A percentile compares a stretch with the other conserved stretches of the same genome.
phyloP scores from a whole-genome alignment of 106 monocot species.

The Dioscorea zingiberensis region DNA sequence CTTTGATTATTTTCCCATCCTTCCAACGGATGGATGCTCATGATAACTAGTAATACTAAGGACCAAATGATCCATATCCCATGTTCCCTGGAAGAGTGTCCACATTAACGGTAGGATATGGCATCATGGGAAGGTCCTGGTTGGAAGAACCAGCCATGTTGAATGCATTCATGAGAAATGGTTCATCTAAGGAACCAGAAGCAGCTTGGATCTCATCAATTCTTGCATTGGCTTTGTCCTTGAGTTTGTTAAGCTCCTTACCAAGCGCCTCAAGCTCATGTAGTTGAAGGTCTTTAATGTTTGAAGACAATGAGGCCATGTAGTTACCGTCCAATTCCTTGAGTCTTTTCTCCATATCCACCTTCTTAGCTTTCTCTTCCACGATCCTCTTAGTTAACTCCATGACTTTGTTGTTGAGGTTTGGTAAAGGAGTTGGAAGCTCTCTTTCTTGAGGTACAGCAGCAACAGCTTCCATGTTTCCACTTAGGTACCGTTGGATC shows the following conservation, averaged over 20 bases:
- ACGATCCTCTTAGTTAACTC: neutral
- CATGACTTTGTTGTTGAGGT: neutral
- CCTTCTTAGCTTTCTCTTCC: neutral
- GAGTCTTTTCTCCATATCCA: neutral
- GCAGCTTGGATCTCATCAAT: neutral
- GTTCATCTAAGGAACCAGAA: too few species aligned
- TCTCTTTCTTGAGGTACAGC: neutral
- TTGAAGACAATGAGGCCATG: neutral
- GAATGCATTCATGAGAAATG: too few species aligned
- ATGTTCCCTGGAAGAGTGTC: too few species aligned
- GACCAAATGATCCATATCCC: too few species aligned
- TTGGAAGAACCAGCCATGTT: too few species aligned
- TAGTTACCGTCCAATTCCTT: neutral
- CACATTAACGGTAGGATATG: too few species aligned
- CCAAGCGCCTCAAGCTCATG: constrained; percentile 1
- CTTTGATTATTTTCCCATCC: too few species aligned
- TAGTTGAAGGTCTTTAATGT: neutral
- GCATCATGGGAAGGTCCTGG: too few species aligned
- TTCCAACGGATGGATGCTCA: too few species aligned
- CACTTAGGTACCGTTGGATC: neutral
- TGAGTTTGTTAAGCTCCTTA: neutral
- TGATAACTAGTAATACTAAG: too few species aligned
- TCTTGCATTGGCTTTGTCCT: neutral
- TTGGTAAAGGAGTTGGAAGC: neutral
- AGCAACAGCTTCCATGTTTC: neutral